Conservation (phyloP, 306 rosid genomes). For the Luffa acutangula region DNA sequence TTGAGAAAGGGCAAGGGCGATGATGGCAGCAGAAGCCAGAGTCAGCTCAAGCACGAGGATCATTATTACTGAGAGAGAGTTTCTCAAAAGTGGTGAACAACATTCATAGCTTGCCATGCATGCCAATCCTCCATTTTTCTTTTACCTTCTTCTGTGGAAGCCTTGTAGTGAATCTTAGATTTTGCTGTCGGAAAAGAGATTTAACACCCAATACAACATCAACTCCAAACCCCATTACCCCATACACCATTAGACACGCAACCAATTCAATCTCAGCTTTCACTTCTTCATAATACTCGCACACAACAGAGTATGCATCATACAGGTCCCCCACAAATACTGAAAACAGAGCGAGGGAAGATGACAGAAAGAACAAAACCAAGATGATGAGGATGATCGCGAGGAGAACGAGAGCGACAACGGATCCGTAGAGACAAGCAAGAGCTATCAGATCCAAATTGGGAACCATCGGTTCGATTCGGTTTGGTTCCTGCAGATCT, state of each 20-base stretch:
- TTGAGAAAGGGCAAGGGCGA: background rate
- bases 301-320: background rate
- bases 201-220: slow-evolving; percentile 8
- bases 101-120: slow-evolving; percentile 1
- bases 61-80: slow-evolving; percentile 6
- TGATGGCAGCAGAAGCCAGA: background rate
- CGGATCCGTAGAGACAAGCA: slow-evolving; percentile 22
- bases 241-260: slow-evolving; percentile 9
- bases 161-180: background rate
- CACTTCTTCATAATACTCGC: background rate
- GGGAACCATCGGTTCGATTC: slow-evolving; percentile 12
- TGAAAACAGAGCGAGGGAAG: slow-evolving; percentile 14
- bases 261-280: slow-evolving; percentile 20
- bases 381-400: slow-evolving; percentile 6
- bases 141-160: slow-evolving; percentile 8
- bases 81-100: background rate
- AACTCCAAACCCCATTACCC: slow-evolving; percentile 5
- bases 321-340: slow-evolving; percentile 14
- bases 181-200: slow-evolving; percentile 9
- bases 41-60: slow-evolving; percentile 10
- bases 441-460: slow-evolving; percentile 27
- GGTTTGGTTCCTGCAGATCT: background rate
- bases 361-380: slow-evolving; percentile 11
- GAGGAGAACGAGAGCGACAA: slow-evolving; percentile 26
- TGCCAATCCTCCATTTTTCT: slow-evolving; percentile 1